These are phyloP conservation scores for Phytophthora lateralis DNA, from an alignment of 352 stramenopile species.

Conservation along the genomic window DNA sequence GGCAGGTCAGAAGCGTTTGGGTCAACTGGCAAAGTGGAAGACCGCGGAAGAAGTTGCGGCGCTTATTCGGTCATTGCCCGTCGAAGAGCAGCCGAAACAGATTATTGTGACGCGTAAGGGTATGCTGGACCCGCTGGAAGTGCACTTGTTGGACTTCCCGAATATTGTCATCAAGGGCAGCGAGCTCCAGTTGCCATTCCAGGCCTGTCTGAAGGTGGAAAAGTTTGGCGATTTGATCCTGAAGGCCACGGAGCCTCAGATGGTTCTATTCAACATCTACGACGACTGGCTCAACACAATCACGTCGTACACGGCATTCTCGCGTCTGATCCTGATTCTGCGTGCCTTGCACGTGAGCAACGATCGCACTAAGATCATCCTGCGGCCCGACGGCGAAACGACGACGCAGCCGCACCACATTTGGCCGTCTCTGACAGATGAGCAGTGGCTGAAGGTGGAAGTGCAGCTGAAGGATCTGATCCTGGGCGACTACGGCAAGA, in stretches of 20 bases:
- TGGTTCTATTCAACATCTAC: conserved; percentile 99
- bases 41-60: conserved; percentile 99
- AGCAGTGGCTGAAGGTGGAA: conserved; percentile 99
- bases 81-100: conserved; percentile 99
- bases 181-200: conserved; percentile 99
- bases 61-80: conserved; percentile 98
- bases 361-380: conserved; percentile 95
- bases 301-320: conserved; percentile 99
- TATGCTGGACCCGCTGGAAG: conserved; percentile 99
- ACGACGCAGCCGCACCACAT: conserved; percentile 99
- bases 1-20: conserved; percentile 99
- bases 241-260: conserved; percentile 99
- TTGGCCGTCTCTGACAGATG: conserved; percentile 98
- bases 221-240: conserved; percentile 99
- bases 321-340: conserved; percentile 98
- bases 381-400: conserved; percentile 98
- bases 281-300: conserved; percentile 99
- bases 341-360: conserved; percentile 98
- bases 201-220: conserved; percentile 99
- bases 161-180: conserved; percentile 99
- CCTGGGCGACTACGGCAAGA: conserved; percentile 99
- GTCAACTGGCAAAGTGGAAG: conserved; percentile 99
- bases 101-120: conserved; percentile 99
- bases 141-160: conserved; percentile 99
- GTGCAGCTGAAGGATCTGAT: conserved; percentile 99